Evolutionary conservation across 169 alveolate genomes (phyloP).

Genomic region (Plasmodium inui): DNA sequence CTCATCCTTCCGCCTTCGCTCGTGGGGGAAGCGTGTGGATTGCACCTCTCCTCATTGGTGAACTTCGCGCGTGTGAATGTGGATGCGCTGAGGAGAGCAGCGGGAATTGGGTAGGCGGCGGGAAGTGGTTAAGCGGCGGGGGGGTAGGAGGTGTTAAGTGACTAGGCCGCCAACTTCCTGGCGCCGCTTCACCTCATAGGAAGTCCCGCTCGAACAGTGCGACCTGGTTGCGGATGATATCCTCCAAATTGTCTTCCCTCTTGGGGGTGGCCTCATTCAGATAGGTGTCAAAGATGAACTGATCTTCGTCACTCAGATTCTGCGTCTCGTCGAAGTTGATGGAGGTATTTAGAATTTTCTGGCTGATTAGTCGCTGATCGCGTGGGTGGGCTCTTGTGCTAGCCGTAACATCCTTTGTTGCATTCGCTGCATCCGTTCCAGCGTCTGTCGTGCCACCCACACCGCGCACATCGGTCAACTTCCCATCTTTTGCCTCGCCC

Average conservation of each 20-base stretch:
- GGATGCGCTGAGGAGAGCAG: background rate
- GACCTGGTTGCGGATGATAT: slow-evolving; percentile 52
- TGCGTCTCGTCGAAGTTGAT: slow-evolving; percentile 60
- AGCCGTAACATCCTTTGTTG: background rate
- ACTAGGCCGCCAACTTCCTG: too few relatives aligned
- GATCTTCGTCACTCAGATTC: slow-evolving; percentile 60
- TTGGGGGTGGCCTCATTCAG: slow-evolving; percentile 16
- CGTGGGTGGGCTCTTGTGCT: background rate
- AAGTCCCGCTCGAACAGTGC: slow-evolving; percentile 40
- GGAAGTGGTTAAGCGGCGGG: background rate
- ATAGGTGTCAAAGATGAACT: slow-evolving; percentile 54
- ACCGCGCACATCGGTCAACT: background rate
- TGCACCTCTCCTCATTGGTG: background rate
- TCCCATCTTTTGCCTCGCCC: background rate
- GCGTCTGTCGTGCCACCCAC: background rate
- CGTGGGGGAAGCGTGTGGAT: slow-evolving; percentile 35
- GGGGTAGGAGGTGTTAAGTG: too few relatives aligned
- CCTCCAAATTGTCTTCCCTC: slow-evolving; percentile 35
- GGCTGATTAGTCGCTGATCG: slow-evolving; percentile 30
- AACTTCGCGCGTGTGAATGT: slow-evolving; percentile 35
- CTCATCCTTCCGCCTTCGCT: slow-evolving; percentile 61
- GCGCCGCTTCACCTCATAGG: slow-evolving; percentile 12
- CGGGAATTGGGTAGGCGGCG: background rate
- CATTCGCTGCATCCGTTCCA: too few relatives aligned
- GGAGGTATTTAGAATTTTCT: slow-evolving; percentile 70